Conservation (phyloP, 2,329 filamentous ascomycete genomes). For the Diaporthe sp. region DNA sequence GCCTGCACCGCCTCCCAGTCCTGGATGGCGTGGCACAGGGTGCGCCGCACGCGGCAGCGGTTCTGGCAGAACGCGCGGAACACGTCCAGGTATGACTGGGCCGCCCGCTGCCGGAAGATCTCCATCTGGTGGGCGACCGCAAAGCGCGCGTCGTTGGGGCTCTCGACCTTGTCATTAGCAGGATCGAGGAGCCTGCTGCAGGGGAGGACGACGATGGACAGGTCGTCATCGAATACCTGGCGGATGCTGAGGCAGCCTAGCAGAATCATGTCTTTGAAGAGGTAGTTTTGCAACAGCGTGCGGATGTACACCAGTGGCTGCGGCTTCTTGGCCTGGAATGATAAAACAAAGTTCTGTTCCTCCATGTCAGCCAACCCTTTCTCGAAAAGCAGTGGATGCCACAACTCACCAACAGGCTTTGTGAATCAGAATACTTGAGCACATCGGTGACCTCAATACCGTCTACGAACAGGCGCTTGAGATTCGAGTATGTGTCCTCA, state of each 20-base stretch:
- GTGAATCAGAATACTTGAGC: slow-evolving; percentile 76
- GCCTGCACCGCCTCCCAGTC: slow-evolving; percentile 89
- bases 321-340: slow-evolving; percentile 83
- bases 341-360: slow-evolving; percentile 78
- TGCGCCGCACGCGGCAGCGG: slow-evolving; percentile 87
- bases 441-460: slow-evolving; percentile 78
- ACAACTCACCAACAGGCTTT: slow-evolving; percentile 75
- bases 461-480: slow-evolving; percentile 80
- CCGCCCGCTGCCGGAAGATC: slow-evolving; percentile 71
- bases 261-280: slow-evolving; percentile 81
- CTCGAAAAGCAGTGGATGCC: slow-evolving; percentile 26
- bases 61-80: slow-evolving; percentile 91
- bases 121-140: slow-evolving; percentile 83
- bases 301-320: slow-evolving; percentile 88
- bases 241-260: slow-evolving; percentile 78
- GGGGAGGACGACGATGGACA: slow-evolving; percentile 83
- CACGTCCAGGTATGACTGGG: slow-evolving; percentile 84
- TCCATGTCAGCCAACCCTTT: slow-evolving; percentile 41
- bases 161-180: slow-evolving; percentile 82
- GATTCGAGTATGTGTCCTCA: slow-evolving; percentile 77
- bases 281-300: slow-evolving; percentile 80
- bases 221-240: slow-evolving; percentile 84
- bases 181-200: slow-evolving; percentile 79
- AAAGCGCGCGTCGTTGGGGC: slow-evolving; percentile 80
- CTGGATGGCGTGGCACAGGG: slow-evolving; percentile 85